Base-by-base conservation (phyloP, 495 filamentous ascomycete species). In the Penicillium pancosmium region DNA sequence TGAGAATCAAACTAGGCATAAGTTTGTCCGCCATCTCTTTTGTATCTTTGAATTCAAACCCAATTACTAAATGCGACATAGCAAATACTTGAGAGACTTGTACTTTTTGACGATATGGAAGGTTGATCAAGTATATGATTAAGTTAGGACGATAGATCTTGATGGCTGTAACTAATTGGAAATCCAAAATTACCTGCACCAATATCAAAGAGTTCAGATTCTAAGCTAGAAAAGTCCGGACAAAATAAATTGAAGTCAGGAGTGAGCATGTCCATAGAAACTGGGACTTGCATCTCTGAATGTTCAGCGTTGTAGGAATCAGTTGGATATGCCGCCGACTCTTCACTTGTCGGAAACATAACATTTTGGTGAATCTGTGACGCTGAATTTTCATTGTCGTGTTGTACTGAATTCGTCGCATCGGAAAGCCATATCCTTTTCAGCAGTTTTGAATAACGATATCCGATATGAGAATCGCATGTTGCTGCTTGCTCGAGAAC, bases 231-330 rank as follows among this genome's bases (percentile, higher is more conserved):
- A 3, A 55, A 48, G 8, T 55, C 53, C 12, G 53, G 53, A 23
- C 41, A 55, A n/a, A 55, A 55, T 1, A 55, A 8, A 48, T 55
- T 55, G 16, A 55, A 55, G 2, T 55, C 40, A 12, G 53, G 53
- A 8, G 53, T 35, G 43, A 33, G 53, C n/a, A 55, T 48, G 6
- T 34, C 11, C 12, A 38, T 23, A 10, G 53, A 19, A 12, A 47
- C 25, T 12, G 53, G 25, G 16, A 46, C 10, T 19, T 34, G 40
- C n/a, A 36, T 55, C 12, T 52, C 27, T 33, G 19, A 21, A 47
- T 25, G 13, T 13, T 15, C 27, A 34, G 15, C 15, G 13, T 16
- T 6, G 15, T 16, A 3, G n/a, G 13, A 6, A 15, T 16, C 40
- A 43, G 18, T 3, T 15, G 40, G 0, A 43, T 43, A 43, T 6